phyloP scores from a whole-genome alignment of 2,329 filamentous ascomycete genomes.

The Fusarium continuum region DNA sequence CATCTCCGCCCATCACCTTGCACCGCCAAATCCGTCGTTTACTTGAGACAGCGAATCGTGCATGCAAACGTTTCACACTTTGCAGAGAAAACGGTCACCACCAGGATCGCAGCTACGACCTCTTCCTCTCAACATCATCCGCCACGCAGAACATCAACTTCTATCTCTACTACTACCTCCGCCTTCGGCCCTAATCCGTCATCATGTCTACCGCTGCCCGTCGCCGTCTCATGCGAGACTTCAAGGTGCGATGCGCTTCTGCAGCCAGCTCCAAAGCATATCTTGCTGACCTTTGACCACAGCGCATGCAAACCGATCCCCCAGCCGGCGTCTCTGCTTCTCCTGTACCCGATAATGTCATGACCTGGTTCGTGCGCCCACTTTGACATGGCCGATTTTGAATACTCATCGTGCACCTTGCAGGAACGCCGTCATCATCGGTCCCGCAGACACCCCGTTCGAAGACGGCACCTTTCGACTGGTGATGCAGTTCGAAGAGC shows the following conservation, averaged over 20 bases:
- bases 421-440: slow-evolving; percentile 99
- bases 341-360: slow-evolving; percentile 94
- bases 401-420: slow-evolving; percentile 32
- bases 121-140: background rate
- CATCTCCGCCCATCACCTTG: slow-evolving; percentile 30
- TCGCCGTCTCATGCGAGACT: slow-evolving; percentile 97
- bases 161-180: slow-evolving; percentile 1
- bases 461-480: slow-evolving; percentile 98
- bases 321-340: slow-evolving; percentile 96
- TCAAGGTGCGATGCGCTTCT: slow-evolving; percentile 76
- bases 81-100: background rate
- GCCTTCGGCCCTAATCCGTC: slow-evolving; percentile 19
- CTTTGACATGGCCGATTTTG: background rate
- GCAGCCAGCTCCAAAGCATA: background rate
- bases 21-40: slow-evolving; percentile 23
- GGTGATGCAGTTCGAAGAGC: slow-evolving; percentile 99
- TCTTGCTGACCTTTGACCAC: slow-evolving; percentile 28
- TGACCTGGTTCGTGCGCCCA: slow-evolving; percentile 80
- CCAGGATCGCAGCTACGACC: background rate
- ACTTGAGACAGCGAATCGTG: slow-evolving; percentile 14
- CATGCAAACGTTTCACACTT: slow-evolving; percentile 8
- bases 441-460: slow-evolving; percentile 94
- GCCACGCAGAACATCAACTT: background rate
- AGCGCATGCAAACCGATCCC: slow-evolving; percentile 99
- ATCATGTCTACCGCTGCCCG: slow-evolving; percentile 88